These are phyloP conservation scores for Boletus rubescentipes DNA, from an alignment of 768 basidiomycete species.

Conservation along the genomic window DNA sequence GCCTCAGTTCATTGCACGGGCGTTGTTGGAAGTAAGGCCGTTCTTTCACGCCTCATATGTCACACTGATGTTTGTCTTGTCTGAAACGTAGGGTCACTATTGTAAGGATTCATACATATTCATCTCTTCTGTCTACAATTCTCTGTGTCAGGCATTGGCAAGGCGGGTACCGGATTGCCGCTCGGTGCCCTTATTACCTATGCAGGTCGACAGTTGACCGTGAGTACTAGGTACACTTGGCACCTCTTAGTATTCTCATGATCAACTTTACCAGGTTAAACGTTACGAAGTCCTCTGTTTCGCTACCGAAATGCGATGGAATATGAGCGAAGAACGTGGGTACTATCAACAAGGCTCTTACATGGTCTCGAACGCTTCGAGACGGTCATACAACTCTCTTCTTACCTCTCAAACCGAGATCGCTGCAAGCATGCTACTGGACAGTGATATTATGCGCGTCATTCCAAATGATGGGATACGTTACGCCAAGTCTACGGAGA, in stretches of 20 bases:
- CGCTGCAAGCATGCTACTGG: conserved; percentile 3
- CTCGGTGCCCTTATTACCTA: conserved; percentile 26
- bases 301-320: conserved; percentile 27
- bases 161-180: conserved; percentile 27
- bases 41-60: background rate
- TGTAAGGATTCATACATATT: conserved; percentile 15
- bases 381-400: background rate
- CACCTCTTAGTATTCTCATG: background rate
- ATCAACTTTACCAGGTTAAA: conserved; percentile 16
- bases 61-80: background rate
- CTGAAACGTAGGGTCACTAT: conserved; percentile 21
- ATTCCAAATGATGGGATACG: conserved; percentile 4
- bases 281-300: conserved; percentile 32
- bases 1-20: conserved; percentile 28
- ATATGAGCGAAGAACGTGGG: conserved; percentile 2
- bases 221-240: background rate
- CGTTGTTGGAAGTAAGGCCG: conserved; percentile 22
- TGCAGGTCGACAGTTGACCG: conserved; percentile 23
- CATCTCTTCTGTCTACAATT: background rate
- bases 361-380: conserved; percentile 11
- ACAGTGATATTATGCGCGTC: conserved; percentile 21
- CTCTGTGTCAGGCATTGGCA: conserved; percentile 22
- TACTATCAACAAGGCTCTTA: conserved; percentile 19
- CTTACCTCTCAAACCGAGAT: background rate
- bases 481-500: background rate